Evolutionary conservation across 2,329 filamentous ascomycete species (phyloP).

Genomic region (Penicillium sp.): DNA sequence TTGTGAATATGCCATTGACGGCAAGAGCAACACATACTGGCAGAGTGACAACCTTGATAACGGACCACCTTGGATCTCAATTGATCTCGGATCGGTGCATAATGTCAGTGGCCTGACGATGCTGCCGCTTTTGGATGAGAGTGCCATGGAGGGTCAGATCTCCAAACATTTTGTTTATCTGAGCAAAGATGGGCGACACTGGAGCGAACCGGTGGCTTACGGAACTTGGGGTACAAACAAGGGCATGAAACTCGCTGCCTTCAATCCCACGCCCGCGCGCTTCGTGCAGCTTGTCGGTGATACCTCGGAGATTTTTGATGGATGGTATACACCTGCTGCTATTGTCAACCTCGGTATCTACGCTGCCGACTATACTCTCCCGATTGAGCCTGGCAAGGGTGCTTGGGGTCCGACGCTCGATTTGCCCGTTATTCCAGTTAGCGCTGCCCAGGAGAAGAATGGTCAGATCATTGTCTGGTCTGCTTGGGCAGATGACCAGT

Average conservation of each 20-base stretch:
- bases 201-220: constrained; percentile 9
- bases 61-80: no score
- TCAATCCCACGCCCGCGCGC: constrained; percentile 7
- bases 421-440: constrained; percentile 27
- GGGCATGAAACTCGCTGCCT: constrained; percentile 10
- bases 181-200: constrained; percentile 5
- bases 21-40: constrained; percentile 7
- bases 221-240: constrained; percentile 12
- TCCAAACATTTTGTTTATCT: constrained; percentile 11
- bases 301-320: neutral
- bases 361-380: constrained; percentile 11
- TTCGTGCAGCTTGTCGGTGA: constrained; percentile 8
- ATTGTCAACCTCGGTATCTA: constrained; percentile 13
- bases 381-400: constrained; percentile 17
- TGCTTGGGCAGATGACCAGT: constrained; percentile 16
- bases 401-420: constrained; percentile 28
- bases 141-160: neutral
- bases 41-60: neutral
- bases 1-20: constrained; percentile 8
- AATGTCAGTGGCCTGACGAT: no score
- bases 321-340: constrained; percentile 1
- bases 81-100: no score
- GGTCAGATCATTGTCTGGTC: constrained; percentile 21
- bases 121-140: no score
- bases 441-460: constrained; percentile 20